Evolutionary conservation across 2,329 filamentous ascomycete genomes (phyloP), one percentile per base, ranked within the genome.

Genomic region (Ophiostoma sp.): DNA sequence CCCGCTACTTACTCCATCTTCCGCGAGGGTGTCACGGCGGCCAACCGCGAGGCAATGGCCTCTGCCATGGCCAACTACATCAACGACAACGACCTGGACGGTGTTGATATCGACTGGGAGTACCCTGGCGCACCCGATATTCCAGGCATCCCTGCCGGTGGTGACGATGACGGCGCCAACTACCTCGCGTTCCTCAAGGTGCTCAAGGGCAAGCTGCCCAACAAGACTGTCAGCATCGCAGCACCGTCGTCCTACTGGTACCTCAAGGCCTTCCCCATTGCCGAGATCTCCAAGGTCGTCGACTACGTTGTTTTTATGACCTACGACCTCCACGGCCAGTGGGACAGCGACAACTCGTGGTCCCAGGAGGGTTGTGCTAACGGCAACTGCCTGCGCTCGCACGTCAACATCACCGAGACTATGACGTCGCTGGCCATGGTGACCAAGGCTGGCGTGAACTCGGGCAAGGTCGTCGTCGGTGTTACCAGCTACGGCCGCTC

Each of bases 261-360:
- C 40, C 66, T 78, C 5, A 71, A 74, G 58, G 62, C 18, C n/a
- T 77, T 76, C 58, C 76, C 76, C 0, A 75, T 78, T 40, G 14
- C 58, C 1, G 66, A 74, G 1, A 78, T 78, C 0, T 49, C 47
- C 41, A 18, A 72, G 1, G 69, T 74, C 0, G 71, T 77, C 4
- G 76, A 77, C 68, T 78, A 77, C 67, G 74, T 77, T n/a, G 72
- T 77, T 4, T 77, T 70, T 52, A 76, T 78, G 75, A 76, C 70
- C 66, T 78, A 78, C 41, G 76, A 78, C 64, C 70, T 78, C 2
- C 71, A 80, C 68, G 78, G 78, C 3, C 77, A 80, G 67, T 80
- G 78, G 78, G 78, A 79, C 68, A 74, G 73, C 38, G 74, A 71
- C 47, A 72, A 68, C 65, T 42, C n/a, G n/a, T 55, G 49, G 49